These are phyloP conservation scores for Panicum hallii DNA, from an alignment of 202 grass and related monocot species.

Conservation along the genomic window DNA sequence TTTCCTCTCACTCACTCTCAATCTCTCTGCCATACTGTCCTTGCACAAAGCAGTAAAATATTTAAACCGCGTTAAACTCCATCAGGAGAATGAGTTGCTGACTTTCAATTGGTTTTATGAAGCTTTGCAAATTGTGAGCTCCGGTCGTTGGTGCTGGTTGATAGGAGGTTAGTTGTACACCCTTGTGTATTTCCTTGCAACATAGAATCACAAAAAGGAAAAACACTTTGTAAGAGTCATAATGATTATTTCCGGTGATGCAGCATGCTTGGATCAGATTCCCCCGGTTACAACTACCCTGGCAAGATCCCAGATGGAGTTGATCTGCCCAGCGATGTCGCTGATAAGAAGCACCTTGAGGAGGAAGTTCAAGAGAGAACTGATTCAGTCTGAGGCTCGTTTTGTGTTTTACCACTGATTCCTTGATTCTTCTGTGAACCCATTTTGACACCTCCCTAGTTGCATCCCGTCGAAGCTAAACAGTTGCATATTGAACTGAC, in stretches of 20 bases:
- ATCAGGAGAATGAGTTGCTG: slow-evolving; percentile 1
- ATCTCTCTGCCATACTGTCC: not conserved
- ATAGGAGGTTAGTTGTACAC: slow-evolving; percentile 67
- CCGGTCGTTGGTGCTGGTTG: slow-evolving; percentile 76
- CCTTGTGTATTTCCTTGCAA: not conserved
- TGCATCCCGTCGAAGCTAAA: not conserved
- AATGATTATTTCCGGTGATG: not conserved
- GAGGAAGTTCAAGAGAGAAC: slow-evolving; percentile 27
- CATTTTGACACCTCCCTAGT: not conserved
- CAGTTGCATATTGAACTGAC: not conserved
- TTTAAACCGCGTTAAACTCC: not conserved
- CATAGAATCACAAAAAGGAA: not conserved
- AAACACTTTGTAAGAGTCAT: not conserved
- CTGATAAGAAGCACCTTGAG: slow-evolving; percentile 22
- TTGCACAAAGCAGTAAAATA: not conserved
- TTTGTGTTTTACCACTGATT: not conserved
- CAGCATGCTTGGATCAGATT: slow-evolving; percentile 64
- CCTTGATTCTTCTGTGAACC: slow-evolving; percentile 10
- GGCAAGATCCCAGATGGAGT: slow-evolving; percentile 59
- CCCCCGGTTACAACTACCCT: slow-evolving; percentile 58
- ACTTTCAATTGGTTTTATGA: slow-evolving; percentile 41
- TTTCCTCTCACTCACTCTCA: not conserved
- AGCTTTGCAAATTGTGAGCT: slow-evolving; percentile 97
- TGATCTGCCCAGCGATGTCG: slow-evolving; percentile 63
- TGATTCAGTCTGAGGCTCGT: not conserved